Evolutionary conservation across 2,329 filamentous ascomycete genomes (phyloP).

Genomic region (Rhinocladiella similis): DNA sequence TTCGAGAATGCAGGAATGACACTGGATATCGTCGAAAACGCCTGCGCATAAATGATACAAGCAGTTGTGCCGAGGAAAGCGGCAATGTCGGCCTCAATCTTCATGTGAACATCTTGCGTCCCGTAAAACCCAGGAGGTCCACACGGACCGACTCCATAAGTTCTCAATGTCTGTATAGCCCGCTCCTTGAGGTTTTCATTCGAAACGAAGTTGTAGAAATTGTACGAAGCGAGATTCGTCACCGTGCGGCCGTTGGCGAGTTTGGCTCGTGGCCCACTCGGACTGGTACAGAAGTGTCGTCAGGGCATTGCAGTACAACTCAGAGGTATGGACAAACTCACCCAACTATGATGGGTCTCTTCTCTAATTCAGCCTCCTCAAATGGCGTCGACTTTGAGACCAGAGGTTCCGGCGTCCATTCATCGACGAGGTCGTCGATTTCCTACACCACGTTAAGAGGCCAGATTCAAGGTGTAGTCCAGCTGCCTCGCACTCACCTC

Average conservation of each 20-base stretch:
- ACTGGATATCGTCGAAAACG: conserved; percentile 94
- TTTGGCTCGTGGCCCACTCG: conserved; percentile 87
- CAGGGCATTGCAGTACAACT: too few species aligned
- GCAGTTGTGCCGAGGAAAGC: conserved; percentile 82
- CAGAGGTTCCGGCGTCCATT: conserved; percentile 93
- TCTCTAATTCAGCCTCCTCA: conserved; percentile 82
- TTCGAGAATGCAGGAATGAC: conserved; percentile 98
- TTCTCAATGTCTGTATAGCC: conserved; percentile 88
- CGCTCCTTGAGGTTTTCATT: conserved; percentile 94
- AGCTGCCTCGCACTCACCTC: conserved; percentile 52
- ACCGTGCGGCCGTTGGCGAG: conserved; percentile 86
- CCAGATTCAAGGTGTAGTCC: background rate
- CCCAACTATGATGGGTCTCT: conserved; percentile 84
- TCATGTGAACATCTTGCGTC: conserved; percentile 97
- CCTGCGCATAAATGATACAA: conserved; percentile 93
- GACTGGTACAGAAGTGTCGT: conserved; percentile 50
- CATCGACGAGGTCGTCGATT: conserved; percentile 93
- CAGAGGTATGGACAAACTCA: conserved; percentile 44
- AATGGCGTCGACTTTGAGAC: conserved; percentile 71
- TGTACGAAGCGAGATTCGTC: conserved; percentile 90
- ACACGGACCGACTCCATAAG: conserved; percentile 94
- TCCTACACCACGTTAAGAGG: conserved; percentile 54
- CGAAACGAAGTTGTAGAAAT: conserved; percentile 95
- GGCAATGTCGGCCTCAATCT: conserved; percentile 91
- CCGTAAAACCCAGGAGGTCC: conserved; percentile 98